Evolutionary conservation across 2,329 filamentous ascomycete species (phyloP), one percentile per base, ranked within the genome.

Genomic region (Aspergillus nomiae): DNA sequence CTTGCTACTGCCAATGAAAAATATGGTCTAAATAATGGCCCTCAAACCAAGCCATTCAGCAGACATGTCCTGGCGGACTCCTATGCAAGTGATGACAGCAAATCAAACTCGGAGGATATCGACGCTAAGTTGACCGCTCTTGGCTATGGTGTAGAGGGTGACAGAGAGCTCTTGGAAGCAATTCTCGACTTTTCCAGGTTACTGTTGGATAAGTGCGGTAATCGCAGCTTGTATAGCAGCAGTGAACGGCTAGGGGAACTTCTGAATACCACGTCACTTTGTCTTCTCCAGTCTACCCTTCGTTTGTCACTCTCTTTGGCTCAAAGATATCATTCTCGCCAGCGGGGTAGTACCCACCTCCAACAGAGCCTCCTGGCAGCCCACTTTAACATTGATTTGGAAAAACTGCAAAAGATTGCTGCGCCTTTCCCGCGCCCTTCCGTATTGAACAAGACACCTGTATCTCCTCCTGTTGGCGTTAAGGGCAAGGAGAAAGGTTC

Each of bases 191-290:
- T 99, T 78, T 97, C 94, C 26, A 88, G 90, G 65, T 86, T 96
- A 77, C 84, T 99, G 34, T 82, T 98, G 58, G 92, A 98, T 76
- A 95, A 97, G 75, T 99, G 95, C 78, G 95, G 94, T 63, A 99
- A 99, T 75, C 86, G 96, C 70, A 97, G 94, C 80, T 89, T 99
- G 71, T 99, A 98, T 77, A 92, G 90, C 64, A 99, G 95, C 82
- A 98, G 94, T 76, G 85, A 90, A 68, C 92, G 96, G 71, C 82
- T 99, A 65, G 95, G 94, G 75, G 90, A 94, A 74, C 85, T 99
- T 46, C 86, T 99, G 63, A 92, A 97, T 77, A 94, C 91, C 51
- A 94, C 92, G 3, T 94, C 91, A 28, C 84, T 94, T 62, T 87
- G 89, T 32, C 85, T 99, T 56, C 84, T 99, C 59, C 88, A 91